Evolutionary conservation across 73 alveolate genomes (phyloP).

Genomic region (Blepharisma stoltei): DNA sequence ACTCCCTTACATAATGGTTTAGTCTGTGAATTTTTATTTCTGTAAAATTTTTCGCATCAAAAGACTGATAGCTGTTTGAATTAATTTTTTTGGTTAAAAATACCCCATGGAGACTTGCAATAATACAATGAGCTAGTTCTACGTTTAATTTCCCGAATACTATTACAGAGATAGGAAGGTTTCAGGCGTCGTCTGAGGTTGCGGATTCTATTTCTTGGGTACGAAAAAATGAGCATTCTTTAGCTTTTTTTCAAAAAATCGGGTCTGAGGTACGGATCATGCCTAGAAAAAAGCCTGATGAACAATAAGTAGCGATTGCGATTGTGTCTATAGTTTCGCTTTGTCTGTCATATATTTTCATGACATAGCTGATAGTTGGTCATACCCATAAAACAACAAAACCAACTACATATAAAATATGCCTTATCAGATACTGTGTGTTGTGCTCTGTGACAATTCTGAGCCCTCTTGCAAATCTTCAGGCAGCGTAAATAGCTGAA

Average conservation of each 20-base stretch:
- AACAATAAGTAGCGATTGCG: background rate
- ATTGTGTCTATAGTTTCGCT: background rate
- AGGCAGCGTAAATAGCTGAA: background rate
- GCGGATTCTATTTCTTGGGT: no score
- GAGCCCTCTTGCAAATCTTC: constrained; percentile 1
- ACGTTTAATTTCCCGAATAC: background rate
- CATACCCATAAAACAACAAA: background rate
- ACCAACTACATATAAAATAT: constrained; percentile 5
- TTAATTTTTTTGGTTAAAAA: background rate
- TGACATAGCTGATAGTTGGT: constrained; percentile 7
- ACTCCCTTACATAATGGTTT: no score
- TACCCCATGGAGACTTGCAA: constrained; percentile 3
- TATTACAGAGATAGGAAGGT: background rate
- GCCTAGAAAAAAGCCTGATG: constrained; percentile 1
- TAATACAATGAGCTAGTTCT: background rate
- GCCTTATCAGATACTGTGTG: background rate
- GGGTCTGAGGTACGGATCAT: background rate
- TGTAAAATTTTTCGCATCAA: no score
- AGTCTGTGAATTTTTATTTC: no score
- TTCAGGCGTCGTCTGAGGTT: constrained; percentile 6
- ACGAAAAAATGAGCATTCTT: background rate
- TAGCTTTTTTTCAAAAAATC: background rate
- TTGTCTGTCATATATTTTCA: background rate
- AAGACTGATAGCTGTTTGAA: background rate
- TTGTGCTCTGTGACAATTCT: background rate